phyloP scores from a whole-genome alignment of 495 filamentous ascomycete species.

The Trichoderma parareesei region DNA sequence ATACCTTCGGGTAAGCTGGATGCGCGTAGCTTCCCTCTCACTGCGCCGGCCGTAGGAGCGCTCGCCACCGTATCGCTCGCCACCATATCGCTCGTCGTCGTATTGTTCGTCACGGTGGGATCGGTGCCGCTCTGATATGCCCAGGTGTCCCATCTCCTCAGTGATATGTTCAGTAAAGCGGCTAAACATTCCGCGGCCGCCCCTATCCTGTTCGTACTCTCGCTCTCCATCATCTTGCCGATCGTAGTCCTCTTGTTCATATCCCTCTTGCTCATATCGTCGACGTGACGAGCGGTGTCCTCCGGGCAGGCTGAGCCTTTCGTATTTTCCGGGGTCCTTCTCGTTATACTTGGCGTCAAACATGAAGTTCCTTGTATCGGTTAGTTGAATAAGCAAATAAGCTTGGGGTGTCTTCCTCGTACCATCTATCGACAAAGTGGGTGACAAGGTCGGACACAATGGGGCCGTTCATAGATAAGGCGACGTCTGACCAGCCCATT shows the following conservation, averaged over 20 bases:
- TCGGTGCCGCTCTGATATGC: not conserved
- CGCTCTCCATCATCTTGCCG: conserved; percentile 12
- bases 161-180: not conserved
- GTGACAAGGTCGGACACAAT: conserved; percentile 66
- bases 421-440: conserved; percentile 84
- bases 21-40: conserved; percentile 16
- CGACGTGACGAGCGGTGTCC: conserved; percentile 39
- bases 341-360: conserved; percentile 72
- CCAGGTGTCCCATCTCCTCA: conserved; percentile 8
- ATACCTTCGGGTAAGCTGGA: conserved; percentile 40
- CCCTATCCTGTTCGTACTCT: no score
- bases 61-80: not conserved
- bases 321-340: conserved; percentile 55
- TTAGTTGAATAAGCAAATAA: not conserved
- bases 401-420: conserved; percentile 1
- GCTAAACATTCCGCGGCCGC: not conserved
- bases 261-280: conserved; percentile 23
- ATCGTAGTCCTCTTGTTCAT: conserved; percentile 18
- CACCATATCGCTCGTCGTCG: not conserved
- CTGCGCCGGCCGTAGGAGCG: conserved; percentile 9
- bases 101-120: not conserved
- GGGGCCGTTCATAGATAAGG: conserved; percentile 71
- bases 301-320: conserved; percentile 39
- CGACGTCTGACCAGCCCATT: conserved; percentile 94
- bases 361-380: conserved; percentile 61